Base-by-base conservation (phyloP, 2,329 filamentous ascomycete genomes). In the Simplicillium aogashimaense region DNA sequence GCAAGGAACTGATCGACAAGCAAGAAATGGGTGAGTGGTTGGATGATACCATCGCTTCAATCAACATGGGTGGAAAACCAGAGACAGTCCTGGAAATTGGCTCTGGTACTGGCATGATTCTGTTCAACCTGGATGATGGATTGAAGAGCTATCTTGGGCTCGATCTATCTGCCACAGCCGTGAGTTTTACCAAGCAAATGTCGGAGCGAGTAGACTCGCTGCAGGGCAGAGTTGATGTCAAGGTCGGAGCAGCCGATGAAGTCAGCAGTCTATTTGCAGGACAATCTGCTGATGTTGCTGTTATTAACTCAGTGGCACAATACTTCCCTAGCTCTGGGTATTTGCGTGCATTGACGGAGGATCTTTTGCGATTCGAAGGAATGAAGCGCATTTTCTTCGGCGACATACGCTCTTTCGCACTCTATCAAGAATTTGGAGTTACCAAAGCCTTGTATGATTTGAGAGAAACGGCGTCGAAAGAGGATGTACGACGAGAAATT, bases 21-120 rank as follows among this genome's bases (percentile, higher is more conserved):
- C 39, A 2, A 1, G 53, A 59, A 18, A 59, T 59, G 57, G 38
- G 51, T 3, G 55, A 56, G 36, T 59, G 56, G 57, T 45, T 59
- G 0, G 49, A 56, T 8, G 57, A 59, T 10, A 55, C 54, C 1
- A 52, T 58, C 1, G n/a, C 13, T 5, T 42, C 47, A 0, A 45
- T 57, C 1, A 43, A 35, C 10, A 45, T 52, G 5, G 47, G 43
- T 8, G 29, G 18, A 11, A 12, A 6, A 5, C 30, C 43, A 3
- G 42, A 43, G 2, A 34, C 47, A n/a, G 49, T 59, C 1, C 45
- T 59, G 0, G 57, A 59, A 35, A 40, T 60, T 1, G 57, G 57
- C 1, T 52, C 55, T 1, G 57, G 56, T 2, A 42, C 49, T 1
- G 56, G 57, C 1, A 59, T 57, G 55, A 52, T 58, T 7, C 42